Evolutionary conservation across 257 asterid genomes (phyloP), one percentile per base, ranked within the genome.

Genomic region (Eucommia ulmoides): DNA sequence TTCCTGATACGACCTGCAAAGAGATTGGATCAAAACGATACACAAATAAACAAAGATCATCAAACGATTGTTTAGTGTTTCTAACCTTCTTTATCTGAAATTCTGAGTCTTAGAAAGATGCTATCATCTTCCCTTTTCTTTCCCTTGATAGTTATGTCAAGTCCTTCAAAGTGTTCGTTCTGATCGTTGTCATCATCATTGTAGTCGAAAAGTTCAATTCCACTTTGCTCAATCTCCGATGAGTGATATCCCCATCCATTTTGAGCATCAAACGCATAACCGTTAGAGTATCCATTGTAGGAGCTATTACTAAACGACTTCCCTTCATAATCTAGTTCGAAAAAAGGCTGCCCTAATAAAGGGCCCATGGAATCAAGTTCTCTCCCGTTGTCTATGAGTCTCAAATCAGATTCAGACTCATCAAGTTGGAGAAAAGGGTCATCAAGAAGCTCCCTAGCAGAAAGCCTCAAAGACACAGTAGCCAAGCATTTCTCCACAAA

Each of bases 21-120:
- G 45, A 49, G 18, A 60, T 18, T 5, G 8, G 4, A 24, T 19
- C 17, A 52, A 17, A 21, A 56, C 26, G 45, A 26, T 23, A 68
- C 38, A 17, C 21, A 47, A 15, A 18, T 1, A 19, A 7, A 22
- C 3, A 33, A 19, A 17, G 3, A 29, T 17, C 52, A 12, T n/a
- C n/a, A 26, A 26, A 22, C 21, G 3, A 24, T 2, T 41, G 26
- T 18, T 18, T 9, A 24, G n/a, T n/a, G n/a, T n/a, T n/a, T n/a
- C 19, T 51, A 2, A 74, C 81, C 81, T 66, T 74, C 81, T 33
- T 70, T 64, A 61, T 74, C 81, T 10, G 81, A 61, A 74, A 74
- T 70, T 25, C 81, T 67, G 52, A 74, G 77, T 58, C 81, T 66
- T 52, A 74, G 35, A 38, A 74, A 74, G 51, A 74, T 64, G 60